Evolutionary conservation across 257 asterid genomes (phyloP).

Genomic region (Jacaranda copaia): DNA sequence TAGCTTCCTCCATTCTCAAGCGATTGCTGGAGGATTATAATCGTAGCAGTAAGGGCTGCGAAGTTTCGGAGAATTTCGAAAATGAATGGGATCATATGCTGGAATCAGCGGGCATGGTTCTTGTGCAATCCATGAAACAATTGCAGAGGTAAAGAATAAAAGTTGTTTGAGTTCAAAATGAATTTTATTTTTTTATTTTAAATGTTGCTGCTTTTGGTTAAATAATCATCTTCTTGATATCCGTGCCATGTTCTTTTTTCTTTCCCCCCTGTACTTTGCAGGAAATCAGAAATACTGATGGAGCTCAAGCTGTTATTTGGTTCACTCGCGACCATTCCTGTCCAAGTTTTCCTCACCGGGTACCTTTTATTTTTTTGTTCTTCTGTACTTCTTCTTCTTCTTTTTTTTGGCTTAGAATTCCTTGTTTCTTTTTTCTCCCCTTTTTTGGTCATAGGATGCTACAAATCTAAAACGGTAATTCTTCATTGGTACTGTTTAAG

Average conservation of each 20-base stretch:
- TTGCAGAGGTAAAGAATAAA: constrained; percentile 56
- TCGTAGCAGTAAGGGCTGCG: constrained; percentile 21
- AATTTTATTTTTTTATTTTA: neutral
- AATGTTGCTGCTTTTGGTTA: neutral
- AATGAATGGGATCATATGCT: constrained; percentile 61
- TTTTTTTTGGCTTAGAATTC: neutral
- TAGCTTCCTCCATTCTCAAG: constrained; percentile 62
- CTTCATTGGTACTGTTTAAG: neutral
- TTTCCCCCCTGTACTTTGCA: constrained; percentile 43
- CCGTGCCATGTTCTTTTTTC: neutral
- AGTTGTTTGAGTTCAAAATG: neutral
- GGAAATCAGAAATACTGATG: constrained; percentile 71
- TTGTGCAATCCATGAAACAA: constrained; percentile 80
- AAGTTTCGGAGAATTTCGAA: constrained; percentile 35
- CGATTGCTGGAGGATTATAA: constrained; percentile 45
- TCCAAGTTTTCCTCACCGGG: constrained; percentile 75
- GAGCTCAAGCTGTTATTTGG: constrained; percentile 77
- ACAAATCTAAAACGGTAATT: neutral
- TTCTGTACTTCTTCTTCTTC: neutral
- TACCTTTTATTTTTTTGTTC: constrained; percentile 37
- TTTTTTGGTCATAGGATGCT: constrained; percentile 20
- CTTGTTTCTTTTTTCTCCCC: neutral
- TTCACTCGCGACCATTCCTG: constrained; percentile 64
- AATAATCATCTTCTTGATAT: constrained; percentile 25
- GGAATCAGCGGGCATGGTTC: constrained; percentile 92